Base-by-base conservation (phyloP, 441 rosid genomes). In the Euphorbia schlechtendalii region DNA sequence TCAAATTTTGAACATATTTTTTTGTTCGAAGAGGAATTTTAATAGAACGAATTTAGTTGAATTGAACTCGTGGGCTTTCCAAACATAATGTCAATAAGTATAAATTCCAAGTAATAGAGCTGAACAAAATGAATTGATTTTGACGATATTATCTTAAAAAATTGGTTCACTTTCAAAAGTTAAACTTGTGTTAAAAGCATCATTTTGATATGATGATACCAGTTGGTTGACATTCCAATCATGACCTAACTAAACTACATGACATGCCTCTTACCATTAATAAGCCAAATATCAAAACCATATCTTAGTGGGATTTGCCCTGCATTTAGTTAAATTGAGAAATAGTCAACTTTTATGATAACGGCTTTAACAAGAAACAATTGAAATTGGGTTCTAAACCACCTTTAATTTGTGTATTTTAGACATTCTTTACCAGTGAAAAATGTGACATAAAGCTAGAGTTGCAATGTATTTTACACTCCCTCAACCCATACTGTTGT, bases 301-400 rank as follows among this genome's bases (percentile, higher is more conserved):
- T 56, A 28, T 28, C 5, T 13, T 56, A 1, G 8, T 18, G 11
- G 7, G 7, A 7, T 32, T 2, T 32, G 3, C 4, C 4, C 12
- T n/a, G 28, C 28, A 14, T 59, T 64, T 28, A 58, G 32, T 20
- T 9, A 41, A 56, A 9, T 15, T 41, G 27, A 25, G 9, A 9
- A 27, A 56, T 27, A 28, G 41, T 48, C 56, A 59, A 5, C 22
- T 5, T 43, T 38, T 14, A 1, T 64, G 80, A 68, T 70, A 80
- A 78, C 86, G 75, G 80, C 69, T 70, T 59, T 65, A 81, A 78
- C 76, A 81, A 84, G 83, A 69, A 76, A 81, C 38, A 66, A 48
- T 65, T 56, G 70, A 66, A 57, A 76, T 70, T 75, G 64, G 67
- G 63, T 67, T 63, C 65, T 71, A 73, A 81, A 77, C 82, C 41